phyloP scores from a whole-genome alignment of 208 protist genomes.

The Leishmania gerbilli region DNA sequence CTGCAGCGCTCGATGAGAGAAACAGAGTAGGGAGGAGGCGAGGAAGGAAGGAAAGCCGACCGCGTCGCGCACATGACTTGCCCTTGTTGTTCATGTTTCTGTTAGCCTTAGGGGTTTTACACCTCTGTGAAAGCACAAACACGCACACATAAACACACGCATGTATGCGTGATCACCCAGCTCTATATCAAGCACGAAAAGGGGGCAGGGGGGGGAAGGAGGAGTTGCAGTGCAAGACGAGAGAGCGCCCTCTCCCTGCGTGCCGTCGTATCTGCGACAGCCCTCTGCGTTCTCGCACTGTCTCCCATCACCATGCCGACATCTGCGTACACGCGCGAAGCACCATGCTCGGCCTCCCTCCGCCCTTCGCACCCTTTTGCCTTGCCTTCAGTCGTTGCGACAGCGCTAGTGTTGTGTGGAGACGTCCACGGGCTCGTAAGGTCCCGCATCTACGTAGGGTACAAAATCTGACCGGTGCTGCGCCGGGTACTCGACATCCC shows the following conservation, averaged over 20 bases:
- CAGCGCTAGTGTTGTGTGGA: slow-evolving; percentile 26
- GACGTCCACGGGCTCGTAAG: slow-evolving; percentile 67
- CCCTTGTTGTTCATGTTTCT: background rate
- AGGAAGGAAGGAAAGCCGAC: too few relatives aligned
- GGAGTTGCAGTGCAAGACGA: background rate
- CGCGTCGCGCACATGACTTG: too few relatives aligned
- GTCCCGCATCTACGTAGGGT: slow-evolving; percentile 74
- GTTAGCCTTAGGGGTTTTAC: background rate
- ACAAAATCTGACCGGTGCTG: slow-evolving; percentile 70
- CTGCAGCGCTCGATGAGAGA: too few relatives aligned
- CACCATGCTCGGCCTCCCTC: background rate
- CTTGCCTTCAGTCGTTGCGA: background rate
- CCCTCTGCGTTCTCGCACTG: background rate
- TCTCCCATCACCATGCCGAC: background rate
- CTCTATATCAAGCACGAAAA: background rate
- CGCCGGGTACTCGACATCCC: slow-evolving; percentile 84
- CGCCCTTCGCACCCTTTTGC: background rate
- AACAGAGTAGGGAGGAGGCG: too few relatives aligned
- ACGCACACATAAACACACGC: background rate
- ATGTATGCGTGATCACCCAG: background rate
- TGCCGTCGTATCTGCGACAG: background rate
- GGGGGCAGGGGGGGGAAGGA: background rate
- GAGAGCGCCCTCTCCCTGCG: background rate
- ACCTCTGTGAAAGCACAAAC: background rate
- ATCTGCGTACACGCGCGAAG: background rate